Evolutionary conservation across 495 filamentous ascomycete species (phyloP).

Genomic region (Daldinia loculata): DNA sequence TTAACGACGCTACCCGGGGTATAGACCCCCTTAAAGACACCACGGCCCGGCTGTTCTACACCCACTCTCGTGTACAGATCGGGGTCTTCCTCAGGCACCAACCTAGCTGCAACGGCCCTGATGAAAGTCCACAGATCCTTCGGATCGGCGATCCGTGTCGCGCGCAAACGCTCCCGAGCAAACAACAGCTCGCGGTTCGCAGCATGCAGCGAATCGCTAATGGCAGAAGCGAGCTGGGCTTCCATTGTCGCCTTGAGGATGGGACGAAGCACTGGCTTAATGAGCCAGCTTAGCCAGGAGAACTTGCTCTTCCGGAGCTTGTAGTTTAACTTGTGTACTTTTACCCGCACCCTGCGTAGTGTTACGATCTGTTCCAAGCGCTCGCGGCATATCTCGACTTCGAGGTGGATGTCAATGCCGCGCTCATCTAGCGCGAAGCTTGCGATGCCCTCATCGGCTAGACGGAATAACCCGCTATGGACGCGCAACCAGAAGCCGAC

Average conservation of each 20-base stretch:
- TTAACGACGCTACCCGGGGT: constrained; percentile 88
- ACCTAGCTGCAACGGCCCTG: constrained; percentile 77
- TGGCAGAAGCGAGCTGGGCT: constrained; percentile 74
- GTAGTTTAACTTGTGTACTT: constrained; percentile 87
- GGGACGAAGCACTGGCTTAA: constrained; percentile 85
- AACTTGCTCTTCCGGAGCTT: constrained; percentile 77
- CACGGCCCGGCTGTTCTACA: constrained; percentile 66
- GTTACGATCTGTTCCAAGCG: constrained; percentile 81
- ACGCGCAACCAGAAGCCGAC: constrained; percentile 78
- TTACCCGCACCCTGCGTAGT: constrained; percentile 75
- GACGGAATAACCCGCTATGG: constrained; percentile 71
- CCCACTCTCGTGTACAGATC: constrained; percentile 78
- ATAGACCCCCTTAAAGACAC: constrained; percentile 84
- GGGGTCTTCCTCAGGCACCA: constrained; percentile 73
- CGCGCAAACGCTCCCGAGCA: constrained; percentile 84
- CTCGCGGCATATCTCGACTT: constrained; percentile 80
- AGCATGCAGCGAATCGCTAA: constrained; percentile 72
- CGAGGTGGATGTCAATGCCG: constrained; percentile 85
- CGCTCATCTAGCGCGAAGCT: constrained; percentile 84
- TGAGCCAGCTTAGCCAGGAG: constrained; percentile 77
- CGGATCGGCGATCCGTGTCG: constrained; percentile 83
- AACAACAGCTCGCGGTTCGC: constrained; percentile 87
- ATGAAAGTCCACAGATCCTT: constrained; percentile 82
- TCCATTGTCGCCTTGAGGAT: constrained; percentile 82
- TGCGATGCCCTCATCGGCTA: constrained; percentile 84